These are phyloP conservation scores for Dianthus caryophyllus DNA, from an alignment of 148 eudicot genomes.

Conservation along the genomic window DNA sequence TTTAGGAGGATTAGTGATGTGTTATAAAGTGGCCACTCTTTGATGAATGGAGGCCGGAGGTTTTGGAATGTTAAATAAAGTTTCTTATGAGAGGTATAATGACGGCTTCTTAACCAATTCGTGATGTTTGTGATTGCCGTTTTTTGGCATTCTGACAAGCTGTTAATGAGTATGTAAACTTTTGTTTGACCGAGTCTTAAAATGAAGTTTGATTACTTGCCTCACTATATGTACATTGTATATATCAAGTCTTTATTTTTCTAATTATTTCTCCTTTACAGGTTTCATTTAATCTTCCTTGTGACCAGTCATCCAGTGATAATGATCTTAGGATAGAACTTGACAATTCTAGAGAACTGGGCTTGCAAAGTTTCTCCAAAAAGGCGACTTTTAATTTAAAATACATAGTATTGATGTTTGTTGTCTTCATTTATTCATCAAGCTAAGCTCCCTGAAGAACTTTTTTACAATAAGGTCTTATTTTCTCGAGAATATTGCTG, in stretches of 20 bases:
- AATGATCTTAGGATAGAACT: slow-evolving; percentile 73
- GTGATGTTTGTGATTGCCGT: neutral
- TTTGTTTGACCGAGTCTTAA: neutral
- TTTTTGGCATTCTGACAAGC: neutral
- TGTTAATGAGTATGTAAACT: neutral
- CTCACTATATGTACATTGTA: neutral
- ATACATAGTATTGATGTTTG: no score
- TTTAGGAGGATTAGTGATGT: no score
- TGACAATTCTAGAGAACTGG: slow-evolving; percentile 69
- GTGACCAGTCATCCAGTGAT: slow-evolving; percentile 38
- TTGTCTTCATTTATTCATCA: no score
- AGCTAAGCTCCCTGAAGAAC: neutral
- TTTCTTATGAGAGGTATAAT: neutral
- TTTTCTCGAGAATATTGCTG: neutral
- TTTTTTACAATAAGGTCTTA: neutral
- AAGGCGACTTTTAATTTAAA: slow-evolving; percentile 36
- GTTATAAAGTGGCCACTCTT: no score
- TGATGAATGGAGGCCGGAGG: neutral
- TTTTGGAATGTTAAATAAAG: no score
- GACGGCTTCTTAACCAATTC: neutral
- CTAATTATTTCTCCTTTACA: slow-evolving; percentile 20
- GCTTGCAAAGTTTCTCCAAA: slow-evolving; percentile 61
- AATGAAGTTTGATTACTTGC: neutral
- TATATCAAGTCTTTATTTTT: neutral
- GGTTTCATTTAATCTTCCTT: slow-evolving; percentile 70